A percentile compares a stretch with the other conserved stretches of the same genome.
These are phyloP conservation scores for Solanum sejunctum DNA, from an alignment of 257 asterid species.

Conservation along the genomic window DNA sequence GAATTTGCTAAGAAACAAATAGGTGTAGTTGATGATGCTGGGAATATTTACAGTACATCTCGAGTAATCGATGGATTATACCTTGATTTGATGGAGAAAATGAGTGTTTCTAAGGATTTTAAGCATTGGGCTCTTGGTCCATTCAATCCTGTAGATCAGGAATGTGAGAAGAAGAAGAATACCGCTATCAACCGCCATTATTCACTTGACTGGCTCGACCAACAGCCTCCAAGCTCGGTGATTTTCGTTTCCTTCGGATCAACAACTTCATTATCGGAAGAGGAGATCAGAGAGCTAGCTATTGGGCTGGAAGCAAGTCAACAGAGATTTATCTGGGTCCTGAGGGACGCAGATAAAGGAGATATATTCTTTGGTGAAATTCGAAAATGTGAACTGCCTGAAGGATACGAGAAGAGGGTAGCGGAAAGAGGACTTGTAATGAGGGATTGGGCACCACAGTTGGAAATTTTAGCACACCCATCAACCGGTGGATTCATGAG, in stretches of 20 bases:
- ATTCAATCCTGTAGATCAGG: conserved; percentile 6
- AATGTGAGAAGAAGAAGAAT: no score
- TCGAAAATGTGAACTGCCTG: conserved; percentile 5
- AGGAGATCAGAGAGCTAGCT: conserved; percentile 43
- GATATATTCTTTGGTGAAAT: conserved; percentile 19
- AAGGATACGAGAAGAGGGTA: conserved; percentile 10
- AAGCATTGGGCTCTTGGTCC: conserved; percentile 20
- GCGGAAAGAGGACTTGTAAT: neutral
- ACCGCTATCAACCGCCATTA: neutral
- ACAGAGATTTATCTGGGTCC: conserved; percentile 48
- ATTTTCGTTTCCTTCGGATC: conserved; percentile 51
- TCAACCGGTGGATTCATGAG: conserved; percentile 4
- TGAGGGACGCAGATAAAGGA: conserved; percentile 57
- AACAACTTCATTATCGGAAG: conserved; percentile 25
- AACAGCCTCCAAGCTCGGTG: conserved; percentile 24
- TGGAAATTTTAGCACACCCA: conserved; percentile 1
- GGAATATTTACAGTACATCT: neutral
- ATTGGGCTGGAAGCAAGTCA: conserved; percentile 37
- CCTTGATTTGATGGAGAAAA: neutral
- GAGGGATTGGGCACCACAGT: conserved; percentile 15
- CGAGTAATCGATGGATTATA: conserved; percentile 2
- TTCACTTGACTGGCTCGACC: conserved; percentile 44
- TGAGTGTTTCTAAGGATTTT: neutral
- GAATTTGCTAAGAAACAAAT: neutral
- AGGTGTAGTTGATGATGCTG: neutral